Conservation (phyloP, 331 rosid genomes). For the Erythrophleum ivorense region DNA sequence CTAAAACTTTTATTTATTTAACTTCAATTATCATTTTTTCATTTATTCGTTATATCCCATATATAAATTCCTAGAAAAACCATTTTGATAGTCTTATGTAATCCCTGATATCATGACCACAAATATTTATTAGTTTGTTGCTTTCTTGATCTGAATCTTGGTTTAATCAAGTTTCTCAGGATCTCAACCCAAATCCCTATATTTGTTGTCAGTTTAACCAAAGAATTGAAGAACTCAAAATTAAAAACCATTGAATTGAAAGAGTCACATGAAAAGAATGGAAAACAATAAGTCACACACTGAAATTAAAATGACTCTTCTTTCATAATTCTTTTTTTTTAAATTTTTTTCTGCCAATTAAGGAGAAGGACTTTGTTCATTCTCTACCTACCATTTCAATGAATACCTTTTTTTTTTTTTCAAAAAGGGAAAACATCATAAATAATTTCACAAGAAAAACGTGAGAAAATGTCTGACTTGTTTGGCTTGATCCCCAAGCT, state of each 20-base stretch:
- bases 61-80: too few species aligned
- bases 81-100: too few species aligned
- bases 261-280: slow-evolving; percentile 3
- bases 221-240: background rate
- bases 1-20: too few species aligned
- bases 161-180: background rate
- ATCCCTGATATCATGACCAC: background rate
- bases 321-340: background rate
- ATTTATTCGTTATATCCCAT: too few species aligned
- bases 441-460: background rate
- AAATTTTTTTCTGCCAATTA: background rate
- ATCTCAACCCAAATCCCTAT: background rate
- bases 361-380: background rate
- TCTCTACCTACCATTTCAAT: slow-evolving; percentile 37
- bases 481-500: background rate
- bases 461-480: too few species aligned
- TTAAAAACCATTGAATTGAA: background rate
- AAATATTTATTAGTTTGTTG: background rate
- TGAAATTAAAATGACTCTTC: background rate
- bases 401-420: background rate
- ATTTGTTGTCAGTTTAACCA: background rate
- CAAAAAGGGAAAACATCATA: too few species aligned
- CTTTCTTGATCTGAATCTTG: background rate
- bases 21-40: too few species aligned
- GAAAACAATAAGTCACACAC: background rate